Evolutionary conservation across 2,329 filamentous ascomycete genomes (phyloP).

Genomic region (Neurospora sp.): DNA sequence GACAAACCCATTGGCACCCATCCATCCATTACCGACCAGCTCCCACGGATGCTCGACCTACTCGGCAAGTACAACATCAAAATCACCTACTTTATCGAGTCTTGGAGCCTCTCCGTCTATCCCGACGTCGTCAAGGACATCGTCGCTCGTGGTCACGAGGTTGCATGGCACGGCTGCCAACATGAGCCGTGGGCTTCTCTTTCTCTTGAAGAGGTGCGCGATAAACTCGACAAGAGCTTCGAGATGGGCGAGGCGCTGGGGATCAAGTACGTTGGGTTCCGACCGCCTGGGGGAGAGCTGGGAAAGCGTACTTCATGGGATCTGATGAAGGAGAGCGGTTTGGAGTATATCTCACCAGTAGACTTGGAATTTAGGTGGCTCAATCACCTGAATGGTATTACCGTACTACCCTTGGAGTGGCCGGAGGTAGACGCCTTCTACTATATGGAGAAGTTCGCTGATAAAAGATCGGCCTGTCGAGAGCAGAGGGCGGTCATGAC

Average conservation of each 20-base stretch:
- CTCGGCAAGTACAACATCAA: constrained; percentile 13
- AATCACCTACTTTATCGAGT: constrained; percentile 23
- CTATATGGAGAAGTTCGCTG: constrained; percentile 23
- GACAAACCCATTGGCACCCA: constrained; percentile 18
- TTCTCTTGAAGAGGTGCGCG: constrained; percentile 11
- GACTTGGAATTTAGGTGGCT: constrained; percentile 10
- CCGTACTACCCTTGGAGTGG: constrained; percentile 23
- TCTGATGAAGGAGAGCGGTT: constrained; percentile 14
- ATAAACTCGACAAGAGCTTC: constrained; percentile 19
- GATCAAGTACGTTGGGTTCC: constrained; percentile 18
- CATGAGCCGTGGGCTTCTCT: constrained; percentile 20
- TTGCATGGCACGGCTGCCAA: constrained; percentile 24
- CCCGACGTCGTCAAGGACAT: constrained; percentile 14
- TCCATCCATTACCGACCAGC: constrained; percentile 16
- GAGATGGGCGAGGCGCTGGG: constrained; percentile 7
- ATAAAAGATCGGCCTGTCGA: constrained; percentile 13
- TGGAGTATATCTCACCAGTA: constrained; percentile 21
- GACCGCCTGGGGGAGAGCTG: constrained; percentile 20
- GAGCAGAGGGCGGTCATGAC: constrained; percentile 10
- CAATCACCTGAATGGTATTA: background rate
- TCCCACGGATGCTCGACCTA: constrained; percentile 22
- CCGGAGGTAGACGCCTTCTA: constrained; percentile 22
- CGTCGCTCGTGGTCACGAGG: constrained; percentile 17
- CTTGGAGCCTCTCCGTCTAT: constrained; percentile 22
- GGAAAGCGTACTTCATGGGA: constrained; percentile 16